Conservation (phyloP, 257 asterid species). For the Ehretia macrophylla region DNA sequence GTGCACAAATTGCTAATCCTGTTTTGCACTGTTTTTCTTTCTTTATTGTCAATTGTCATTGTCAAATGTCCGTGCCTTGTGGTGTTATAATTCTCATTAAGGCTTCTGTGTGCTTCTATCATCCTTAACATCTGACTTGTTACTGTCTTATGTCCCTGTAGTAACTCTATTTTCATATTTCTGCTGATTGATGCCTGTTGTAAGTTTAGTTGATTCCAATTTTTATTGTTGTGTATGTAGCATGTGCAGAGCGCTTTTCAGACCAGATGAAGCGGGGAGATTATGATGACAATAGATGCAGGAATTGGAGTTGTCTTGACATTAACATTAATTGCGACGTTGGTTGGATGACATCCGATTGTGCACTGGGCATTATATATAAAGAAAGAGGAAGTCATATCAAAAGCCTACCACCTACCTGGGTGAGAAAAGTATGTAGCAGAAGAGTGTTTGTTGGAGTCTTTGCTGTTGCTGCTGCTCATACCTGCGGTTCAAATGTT, state of each 20-base stretch:
- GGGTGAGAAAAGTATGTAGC: conserved; percentile 31
- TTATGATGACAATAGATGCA: conserved; percentile 52
- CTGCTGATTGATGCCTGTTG: background rate
- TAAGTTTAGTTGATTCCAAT: no score
- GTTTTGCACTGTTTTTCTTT: no score
- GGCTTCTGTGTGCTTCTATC: background rate
- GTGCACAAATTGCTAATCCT: no score
- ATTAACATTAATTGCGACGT: conserved; percentile 41
- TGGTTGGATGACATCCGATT: conserved; percentile 28
- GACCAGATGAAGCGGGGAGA: conserved; percentile 48
- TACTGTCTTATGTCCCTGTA: background rate
- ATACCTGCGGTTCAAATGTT: conserved; percentile 12
- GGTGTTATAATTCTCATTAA: background rate
- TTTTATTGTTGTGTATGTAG: conserved; percentile 29
- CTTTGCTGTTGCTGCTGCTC: conserved; percentile 33
- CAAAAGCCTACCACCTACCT: conserved; percentile 27
- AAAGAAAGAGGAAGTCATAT: conserved; percentile 28
- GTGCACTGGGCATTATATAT: conserved; percentile 33
- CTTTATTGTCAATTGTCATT: no score
- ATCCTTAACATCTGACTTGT: background rate
- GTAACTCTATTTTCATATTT: background rate
- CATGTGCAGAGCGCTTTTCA: conserved; percentile 68
- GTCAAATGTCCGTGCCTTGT: no score
- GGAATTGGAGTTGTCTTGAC: conserved; percentile 15
- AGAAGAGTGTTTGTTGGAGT: conserved; percentile 28